phyloP scores from a whole-genome alignment of 805 yeast species.

The Saccharomycopsis javanensis region DNA sequence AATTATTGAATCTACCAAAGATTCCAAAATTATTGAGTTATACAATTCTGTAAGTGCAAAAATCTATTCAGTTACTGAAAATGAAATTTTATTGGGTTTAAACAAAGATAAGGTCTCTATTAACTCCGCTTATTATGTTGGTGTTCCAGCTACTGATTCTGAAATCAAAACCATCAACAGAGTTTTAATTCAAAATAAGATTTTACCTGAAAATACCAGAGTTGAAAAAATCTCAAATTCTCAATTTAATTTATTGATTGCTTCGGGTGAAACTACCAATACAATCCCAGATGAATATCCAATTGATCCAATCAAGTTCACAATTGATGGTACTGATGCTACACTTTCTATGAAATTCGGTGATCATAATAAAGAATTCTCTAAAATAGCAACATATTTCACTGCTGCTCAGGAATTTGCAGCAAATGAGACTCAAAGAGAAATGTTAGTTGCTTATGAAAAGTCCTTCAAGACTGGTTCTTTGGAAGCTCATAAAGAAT shows the following conservation, averaged over 20 bases:
- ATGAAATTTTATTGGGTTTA: conserved; percentile 57
- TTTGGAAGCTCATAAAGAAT: conserved; percentile 72
- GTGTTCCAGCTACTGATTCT: conserved; percentile 37
- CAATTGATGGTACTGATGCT: conserved; percentile 32
- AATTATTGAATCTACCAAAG: conserved; percentile 35
- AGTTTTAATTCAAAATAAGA: conserved; percentile 50
- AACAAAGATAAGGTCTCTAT: conserved; percentile 29
- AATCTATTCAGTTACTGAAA: conserved; percentile 42
- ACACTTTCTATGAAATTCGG: conserved; percentile 56
- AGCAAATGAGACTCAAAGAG: conserved; percentile 62
- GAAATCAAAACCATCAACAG: conserved; percentile 62
- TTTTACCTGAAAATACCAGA: conserved; percentile 76
- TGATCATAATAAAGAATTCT: conserved; percentile 63
- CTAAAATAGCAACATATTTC: conserved; percentile 45
- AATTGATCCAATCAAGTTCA: conserved; percentile 28
- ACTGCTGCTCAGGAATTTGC: conserved; percentile 48
- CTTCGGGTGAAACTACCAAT: conserved; percentile 48
- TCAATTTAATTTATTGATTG: conserved; percentile 53
- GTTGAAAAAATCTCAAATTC: conserved; percentile 44
- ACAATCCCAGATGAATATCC: conserved; percentile 43
- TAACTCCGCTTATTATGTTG: conserved; percentile 61
- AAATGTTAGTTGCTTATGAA: conserved; percentile 57
- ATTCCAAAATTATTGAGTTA: conserved; percentile 26
- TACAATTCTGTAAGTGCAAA: conserved; percentile 37
- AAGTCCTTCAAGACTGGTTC: conserved; percentile 73